Evolutionary conservation across 768 basidiomycete genomes (phyloP), one percentile per base, ranked within the genome.

Genomic region (Aureoboletus auriporus): DNA sequence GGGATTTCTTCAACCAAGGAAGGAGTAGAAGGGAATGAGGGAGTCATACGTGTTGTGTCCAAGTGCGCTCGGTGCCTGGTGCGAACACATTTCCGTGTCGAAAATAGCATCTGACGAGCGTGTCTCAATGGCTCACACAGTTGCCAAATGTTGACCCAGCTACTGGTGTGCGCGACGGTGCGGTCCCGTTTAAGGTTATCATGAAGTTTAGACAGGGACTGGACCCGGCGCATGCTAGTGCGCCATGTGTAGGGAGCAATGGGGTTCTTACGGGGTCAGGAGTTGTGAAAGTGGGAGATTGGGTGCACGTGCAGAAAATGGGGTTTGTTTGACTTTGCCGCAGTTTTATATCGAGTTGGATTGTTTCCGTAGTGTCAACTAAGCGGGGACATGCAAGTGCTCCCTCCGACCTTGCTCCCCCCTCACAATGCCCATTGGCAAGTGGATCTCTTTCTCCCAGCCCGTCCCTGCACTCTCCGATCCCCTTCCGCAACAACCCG

Each of bases 1-100:
- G 55, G 64, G 5, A 74, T 87, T 56, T 75, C 76, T 28, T 68
- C 75, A 8, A 56, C 54, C 11, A 46, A 35, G 42, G 59, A 64
- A 42, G 58, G 59, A 9, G 29, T 16, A 9, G 51, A 58, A 1
- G 48, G 37, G 23, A 52, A 10, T 33, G 31, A 53, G 28, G 54
- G 60, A 27, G 48, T 61, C 10, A 72, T 89, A 48, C 71, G 72
- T 14, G 69, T 89, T 4, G 86, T 91, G 20, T 80, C 79, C 10
- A 80, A 80, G 50, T 89, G 86, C 61, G 62, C 77, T 30, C 79
- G 88, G 42, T 91, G 88, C 65, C 65, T 86, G 72, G 88, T 89
- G 52, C 59, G 63, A 63, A 79, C 64, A 28, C 9, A 10, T 12
- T 36, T 30, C 31, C n/a, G 9, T 48, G 35, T 47, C 46, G 6